Evolutionary conservation across 1,139 yeast genomes (phyloP).

Genomic region (Yamadazyma mexicana): DNA sequence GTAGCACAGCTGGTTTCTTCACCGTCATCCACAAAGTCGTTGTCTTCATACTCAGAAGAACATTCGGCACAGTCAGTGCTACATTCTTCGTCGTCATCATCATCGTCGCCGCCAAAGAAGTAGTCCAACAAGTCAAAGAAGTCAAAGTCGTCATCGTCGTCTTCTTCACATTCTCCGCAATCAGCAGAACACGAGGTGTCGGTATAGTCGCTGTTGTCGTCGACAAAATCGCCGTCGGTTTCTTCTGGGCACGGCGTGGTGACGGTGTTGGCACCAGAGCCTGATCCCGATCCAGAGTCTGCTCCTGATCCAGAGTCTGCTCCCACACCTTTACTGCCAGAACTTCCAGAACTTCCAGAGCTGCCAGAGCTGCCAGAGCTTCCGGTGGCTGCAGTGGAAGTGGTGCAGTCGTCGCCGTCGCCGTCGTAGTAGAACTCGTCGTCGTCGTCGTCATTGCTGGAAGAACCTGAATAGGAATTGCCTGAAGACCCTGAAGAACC

Average conservation of each 20-base stretch:
- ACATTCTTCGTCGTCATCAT: slow-evolving; percentile 18
- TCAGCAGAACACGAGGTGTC: slow-evolving; percentile 11
- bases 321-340: slow-evolving; percentile 10
- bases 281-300: slow-evolving; percentile 12
- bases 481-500: no score
- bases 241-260: slow-evolving; percentile 7
- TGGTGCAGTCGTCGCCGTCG: no score
- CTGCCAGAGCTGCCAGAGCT: no score
- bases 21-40: slow-evolving; percentile 15
- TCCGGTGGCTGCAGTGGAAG: no score
- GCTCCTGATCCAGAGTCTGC: slow-evolving; percentile 13
- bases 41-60: slow-evolving; percentile 10
- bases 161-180: slow-evolving; percentile 17
- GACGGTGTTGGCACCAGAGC: slow-evolving; percentile 4
- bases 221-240: slow-evolving; percentile 10
- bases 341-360: no score
- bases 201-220: not conserved
- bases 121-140: slow-evolving; percentile 16
- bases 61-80: slow-evolving; percentile 18
- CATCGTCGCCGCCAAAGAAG: slow-evolving; percentile 18
- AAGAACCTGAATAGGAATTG: no score
- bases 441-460: slow-evolving; percentile 5
- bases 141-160: slow-evolving; percentile 18
- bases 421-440: slow-evolving; percentile 7
- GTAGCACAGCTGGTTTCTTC: slow-evolving; percentile 13